Evolutionary conservation across 306 rosid species (phyloP).

Genomic region (Medicago lupulina): DNA sequence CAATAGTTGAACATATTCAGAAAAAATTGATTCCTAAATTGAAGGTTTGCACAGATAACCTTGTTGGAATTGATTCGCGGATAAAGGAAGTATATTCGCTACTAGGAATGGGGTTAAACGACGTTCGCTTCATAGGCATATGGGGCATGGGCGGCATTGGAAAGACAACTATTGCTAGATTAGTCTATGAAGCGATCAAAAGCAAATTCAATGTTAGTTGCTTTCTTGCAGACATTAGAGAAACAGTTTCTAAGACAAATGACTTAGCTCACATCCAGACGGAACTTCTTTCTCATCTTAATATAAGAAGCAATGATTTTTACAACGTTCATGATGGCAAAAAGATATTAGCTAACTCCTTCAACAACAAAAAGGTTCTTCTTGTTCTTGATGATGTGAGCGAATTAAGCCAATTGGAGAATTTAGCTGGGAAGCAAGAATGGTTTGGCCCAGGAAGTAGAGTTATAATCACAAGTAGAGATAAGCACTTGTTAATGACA

Average conservation of each 20-base stretch:
- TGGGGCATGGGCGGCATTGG: conserved; percentile 52
- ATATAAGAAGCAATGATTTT: conserved; percentile 1
- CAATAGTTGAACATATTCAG: conserved; percentile 29
- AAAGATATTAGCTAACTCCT: conserved; percentile 29
- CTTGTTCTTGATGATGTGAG: conserved; percentile 53
- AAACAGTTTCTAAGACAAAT: conserved; percentile 6
- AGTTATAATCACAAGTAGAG: conserved; percentile 46
- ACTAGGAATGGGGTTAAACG: background rate
- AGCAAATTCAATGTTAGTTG: conserved; percentile 25
- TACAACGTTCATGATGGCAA: conserved; percentile 31
- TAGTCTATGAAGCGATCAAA: conserved; percentile 38
- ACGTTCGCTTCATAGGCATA: conserved; percentile 51
- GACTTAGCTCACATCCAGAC: conserved; percentile 40
- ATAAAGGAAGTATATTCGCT: conserved; percentile 31
- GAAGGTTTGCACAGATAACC: background rate
- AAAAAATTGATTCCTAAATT: conserved; percentile 35
- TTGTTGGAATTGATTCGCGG: conserved; percentile 48
- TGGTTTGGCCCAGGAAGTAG: conserved; percentile 58
- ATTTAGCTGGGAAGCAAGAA: conserved; percentile 34
- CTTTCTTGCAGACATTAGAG: conserved; percentile 46
- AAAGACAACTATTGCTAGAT: conserved; percentile 46
- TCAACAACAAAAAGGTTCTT: conserved; percentile 37
- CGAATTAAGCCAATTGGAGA: conserved; percentile 42
- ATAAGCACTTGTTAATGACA: conserved; percentile 34
- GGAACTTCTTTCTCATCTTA: conserved; percentile 37